phyloP scores from a whole-genome alignment of 257 asterid genomes.

The Nicotiana tomentosiformis region DNA sequence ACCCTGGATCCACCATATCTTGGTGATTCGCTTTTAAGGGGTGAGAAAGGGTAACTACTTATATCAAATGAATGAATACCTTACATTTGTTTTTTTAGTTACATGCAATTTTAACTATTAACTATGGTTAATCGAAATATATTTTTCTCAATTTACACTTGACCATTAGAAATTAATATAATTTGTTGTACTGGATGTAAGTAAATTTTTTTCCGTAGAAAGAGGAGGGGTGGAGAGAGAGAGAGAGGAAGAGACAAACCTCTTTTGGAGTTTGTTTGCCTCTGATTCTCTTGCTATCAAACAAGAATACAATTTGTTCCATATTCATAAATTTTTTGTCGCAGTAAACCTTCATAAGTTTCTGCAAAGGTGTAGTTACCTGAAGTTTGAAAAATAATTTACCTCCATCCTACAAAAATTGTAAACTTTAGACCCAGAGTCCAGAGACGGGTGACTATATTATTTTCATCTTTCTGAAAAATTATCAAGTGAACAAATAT shows the following conservation, averaged over 20 bases:
- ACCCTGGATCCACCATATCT: too few species aligned
- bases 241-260: neutral
- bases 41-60: neutral
- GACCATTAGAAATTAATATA: too few species aligned
- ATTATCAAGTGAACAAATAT: neutral
- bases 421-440: neutral
- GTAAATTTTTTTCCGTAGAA: fast-evolving
- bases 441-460: neutral
- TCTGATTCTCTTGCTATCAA: neutral
- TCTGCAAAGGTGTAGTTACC: neutral
- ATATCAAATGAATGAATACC: neutral
- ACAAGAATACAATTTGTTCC: neutral
- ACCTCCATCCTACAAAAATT: neutral
- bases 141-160: too few species aligned
- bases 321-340: neutral
- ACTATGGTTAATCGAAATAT: neutral
- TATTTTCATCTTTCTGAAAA: neutral
- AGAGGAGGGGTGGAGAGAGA: too few species aligned
- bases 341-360: neutral
- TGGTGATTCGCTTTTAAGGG: neutral
- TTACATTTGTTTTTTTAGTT: neutral
- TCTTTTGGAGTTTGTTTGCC: neutral
- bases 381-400: neutral
- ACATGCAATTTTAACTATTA: neutral
- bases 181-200: too few species aligned